Evolutionary conservation across 2,329 filamentous ascomycete species (phyloP).

Genomic region (Exophiala sp.): DNA sequence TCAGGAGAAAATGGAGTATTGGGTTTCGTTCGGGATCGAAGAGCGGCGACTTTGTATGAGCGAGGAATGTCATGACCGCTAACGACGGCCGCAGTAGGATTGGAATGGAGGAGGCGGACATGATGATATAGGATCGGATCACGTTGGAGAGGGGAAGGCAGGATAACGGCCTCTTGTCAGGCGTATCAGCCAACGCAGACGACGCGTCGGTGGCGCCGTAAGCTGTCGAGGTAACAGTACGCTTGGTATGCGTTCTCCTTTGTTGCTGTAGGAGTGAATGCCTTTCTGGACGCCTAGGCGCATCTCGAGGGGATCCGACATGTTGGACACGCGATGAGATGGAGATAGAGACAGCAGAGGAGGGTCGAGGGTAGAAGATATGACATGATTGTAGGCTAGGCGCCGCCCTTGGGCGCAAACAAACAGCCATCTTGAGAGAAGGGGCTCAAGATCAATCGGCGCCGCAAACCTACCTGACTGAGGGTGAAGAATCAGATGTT

Average conservation of each 20-base stretch:
- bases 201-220: constrained; percentile 1
- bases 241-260: constrained; percentile 21
- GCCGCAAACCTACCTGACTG: not conserved
- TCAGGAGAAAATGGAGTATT: constrained; percentile 62
- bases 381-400: constrained; percentile 3
- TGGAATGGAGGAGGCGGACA: constrained; percentile 27
- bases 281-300: not conserved
- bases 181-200: constrained; percentile 4
- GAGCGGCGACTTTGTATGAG: constrained; percentile 60
- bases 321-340: not conserved
- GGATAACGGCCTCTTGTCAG: constrained; percentile 21
- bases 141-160: constrained; percentile 24
- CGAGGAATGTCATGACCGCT: constrained; percentile 60
- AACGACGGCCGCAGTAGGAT: constrained; percentile 65
- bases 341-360: constrained; percentile 1
- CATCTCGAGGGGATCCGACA: not conserved
- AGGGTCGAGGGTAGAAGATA: not conserved
- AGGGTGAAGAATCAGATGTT: not conserved
- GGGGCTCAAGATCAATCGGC: not conserved
- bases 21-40: constrained; percentile 72
- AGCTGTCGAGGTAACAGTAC: constrained; percentile 22
- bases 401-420: constrained; percentile 1
- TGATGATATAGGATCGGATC: constrained; percentile 28
- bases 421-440: constrained; percentile 9
- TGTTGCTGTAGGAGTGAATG: constrained; percentile 7